Evolutionary conservation across 164 flowering plant genomes (phyloP), one percentile per base, ranked within the genome.

Genomic region (Cinnamomum chago): DNA sequence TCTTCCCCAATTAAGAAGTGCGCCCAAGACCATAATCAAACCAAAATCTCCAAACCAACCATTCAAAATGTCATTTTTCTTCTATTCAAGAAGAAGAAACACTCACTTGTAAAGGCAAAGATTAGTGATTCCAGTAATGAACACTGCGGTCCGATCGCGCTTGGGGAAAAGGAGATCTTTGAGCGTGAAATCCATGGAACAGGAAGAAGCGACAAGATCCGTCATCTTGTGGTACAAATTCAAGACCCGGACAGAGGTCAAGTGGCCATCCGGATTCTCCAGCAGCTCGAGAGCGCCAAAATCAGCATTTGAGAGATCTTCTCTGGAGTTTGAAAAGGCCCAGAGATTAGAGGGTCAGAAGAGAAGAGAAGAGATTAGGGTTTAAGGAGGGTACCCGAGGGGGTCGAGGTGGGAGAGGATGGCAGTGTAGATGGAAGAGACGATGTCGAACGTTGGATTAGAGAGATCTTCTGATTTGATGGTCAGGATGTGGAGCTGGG

Each of bases 241-340:
- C 77, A 88, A 78, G 3, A 51, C 70, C 68, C 78, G 82, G 24
- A 88, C 79, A 0, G 99, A 90, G 2, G 86, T 87, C 0, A 72
- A 75, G 65, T 88, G 91, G 64, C 73, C 73, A 30, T 95, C 97
- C 6, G 98, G 98, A 74, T 92, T 88, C 83, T 92, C 99, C 33
- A 95, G 80, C 72, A 80, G 86, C 82, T 85, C 94, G 67, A 95
- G 76, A 17, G 89, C 96, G 6, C 70, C 79, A 65, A 93, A 95
- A 74, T 90, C 94, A 27, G 87, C 77, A 71, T 90, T 94, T 50
- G 79, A 90, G 30, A 82, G 75, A 72, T 93, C 95, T 14, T 92
- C 97, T 83, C 99, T 90, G 82, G 75, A 76, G 10, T 4, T 11
- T 47, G 20, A 11, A 72, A 67, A 22, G 47, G 23, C 67, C 22